phyloP scores from a whole-genome alignment of 2,329 filamentous ascomycete species.

The Colletotrichum destructivum region DNA sequence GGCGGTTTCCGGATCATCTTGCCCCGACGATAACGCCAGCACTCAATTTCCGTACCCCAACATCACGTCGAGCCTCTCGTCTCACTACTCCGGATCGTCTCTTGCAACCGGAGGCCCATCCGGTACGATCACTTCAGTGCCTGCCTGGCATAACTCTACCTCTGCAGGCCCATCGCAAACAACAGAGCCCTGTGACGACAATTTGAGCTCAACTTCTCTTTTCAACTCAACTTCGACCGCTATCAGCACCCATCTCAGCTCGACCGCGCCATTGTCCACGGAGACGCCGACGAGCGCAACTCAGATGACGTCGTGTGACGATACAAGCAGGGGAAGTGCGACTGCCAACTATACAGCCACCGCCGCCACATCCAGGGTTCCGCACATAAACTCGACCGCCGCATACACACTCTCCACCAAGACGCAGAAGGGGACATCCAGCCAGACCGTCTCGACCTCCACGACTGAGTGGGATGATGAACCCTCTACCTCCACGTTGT shows the following conservation, averaged over 20 bases:
- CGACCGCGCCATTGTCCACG: background rate
- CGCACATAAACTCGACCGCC: background rate
- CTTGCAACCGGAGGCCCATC: background rate
- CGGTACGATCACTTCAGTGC: background rate
- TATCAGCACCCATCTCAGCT: slow-evolving; percentile 8
- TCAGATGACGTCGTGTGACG: background rate
- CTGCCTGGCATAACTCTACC: slow-evolving; percentile 7
- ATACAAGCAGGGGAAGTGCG: background rate
- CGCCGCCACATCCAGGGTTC: background rate
- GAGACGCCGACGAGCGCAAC: background rate
- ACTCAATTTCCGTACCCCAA: slow-evolving; percentile 9
- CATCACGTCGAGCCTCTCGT: background rate
- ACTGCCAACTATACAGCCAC: background rate
- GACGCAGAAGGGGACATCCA: slow-evolving; percentile 1
- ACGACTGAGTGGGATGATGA: slow-evolving; percentile 8
- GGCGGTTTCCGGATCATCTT: slow-evolving; percentile 13
- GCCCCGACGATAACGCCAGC: background rate
- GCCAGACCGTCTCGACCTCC: background rate
- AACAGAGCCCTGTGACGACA: slow-evolving; percentile 32
- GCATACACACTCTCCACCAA: background rate
- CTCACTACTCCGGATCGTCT: slow-evolving; percentile 1
- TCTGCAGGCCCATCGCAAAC: slow-evolving; percentile 10
- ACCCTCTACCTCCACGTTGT: background rate
- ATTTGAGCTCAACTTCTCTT: slow-evolving; percentile 1
- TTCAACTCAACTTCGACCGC: slow-evolving; percentile 2